Percentiles rank a stretch among this genome's conserved stretches.
Conservation (phyloP, 352 stramenopile species). For the Phytophthora syringae region DNA sequence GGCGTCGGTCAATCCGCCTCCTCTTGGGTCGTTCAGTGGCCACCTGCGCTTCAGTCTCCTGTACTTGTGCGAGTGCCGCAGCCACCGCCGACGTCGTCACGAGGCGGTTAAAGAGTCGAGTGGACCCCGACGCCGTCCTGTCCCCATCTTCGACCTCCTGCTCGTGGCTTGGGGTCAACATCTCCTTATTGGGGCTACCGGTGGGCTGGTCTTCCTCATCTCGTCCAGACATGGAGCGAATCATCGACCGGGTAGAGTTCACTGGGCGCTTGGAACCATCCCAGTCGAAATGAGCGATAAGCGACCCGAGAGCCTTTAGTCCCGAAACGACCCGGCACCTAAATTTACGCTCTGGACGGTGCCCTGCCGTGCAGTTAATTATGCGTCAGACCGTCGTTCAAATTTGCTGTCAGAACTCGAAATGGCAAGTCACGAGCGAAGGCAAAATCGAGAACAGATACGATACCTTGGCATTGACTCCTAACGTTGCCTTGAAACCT, state of each 20-base stretch:
- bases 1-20: constrained; percentile 16
- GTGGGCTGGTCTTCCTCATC: constrained; percentile 1
- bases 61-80: constrained; percentile 32
- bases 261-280: constrained; percentile 24
- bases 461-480: too few relatives aligned
- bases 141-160: constrained; percentile 8
- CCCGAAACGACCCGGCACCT: too few relatives aligned
- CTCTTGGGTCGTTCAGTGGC: constrained; percentile 19
- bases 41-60: constrained; percentile 13
- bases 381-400: too few relatives aligned
- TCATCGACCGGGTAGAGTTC: constrained; percentile 21
- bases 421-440: too few relatives aligned
- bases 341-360: too few relatives aligned
- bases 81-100: constrained; percentile 32
- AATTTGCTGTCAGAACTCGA: too few relatives aligned
- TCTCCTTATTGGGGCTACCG: not conserved
- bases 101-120: constrained; percentile 23
- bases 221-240: constrained; percentile 19
- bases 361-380: too few relatives aligned
- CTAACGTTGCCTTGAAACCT: too few relatives aligned
- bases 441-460: too few relatives aligned
- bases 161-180: not conserved
- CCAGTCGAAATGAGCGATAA: constrained; percentile 24
- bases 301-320: too few relatives aligned
- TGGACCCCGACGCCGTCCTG: not conserved